A percentile compares a stretch with the other conserved stretches of the same genome.
These are phyloP conservation scores for Syncephalastrum sp. DNA, from an alignment of 371 early-diverging fungal species.

Conservation along the genomic window DNA sequence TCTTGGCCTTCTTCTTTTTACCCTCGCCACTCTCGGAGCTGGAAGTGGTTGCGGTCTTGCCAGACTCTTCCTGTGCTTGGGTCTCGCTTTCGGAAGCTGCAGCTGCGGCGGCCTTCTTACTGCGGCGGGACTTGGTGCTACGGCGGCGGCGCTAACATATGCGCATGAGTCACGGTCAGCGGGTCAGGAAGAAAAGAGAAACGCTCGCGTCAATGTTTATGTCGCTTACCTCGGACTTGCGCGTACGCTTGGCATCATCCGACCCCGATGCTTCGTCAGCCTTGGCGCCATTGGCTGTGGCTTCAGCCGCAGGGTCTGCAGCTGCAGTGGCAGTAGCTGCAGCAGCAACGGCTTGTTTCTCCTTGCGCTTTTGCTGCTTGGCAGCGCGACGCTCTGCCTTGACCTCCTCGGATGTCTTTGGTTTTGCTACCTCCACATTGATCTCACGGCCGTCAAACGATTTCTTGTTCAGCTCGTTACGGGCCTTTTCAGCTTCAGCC, in stretches of 20 bases:
- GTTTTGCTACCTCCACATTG: constrained; percentile 87
- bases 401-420: constrained; percentile 21
- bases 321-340: constrained; percentile 1
- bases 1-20: constrained; percentile 9
- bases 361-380: constrained; percentile 4
- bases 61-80: not conserved
- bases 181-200: not conserved
- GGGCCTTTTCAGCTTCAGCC: constrained; percentile 75
- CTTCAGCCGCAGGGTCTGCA: not conserved
- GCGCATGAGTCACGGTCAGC: not conserved
- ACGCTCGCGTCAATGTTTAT: not conserved
- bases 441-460: constrained; percentile 80
- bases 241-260: too few relatives aligned
- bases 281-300: not conserved
- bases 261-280: too few relatives aligned
- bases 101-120: not conserved
- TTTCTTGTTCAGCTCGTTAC: constrained; percentile 63
- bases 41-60: not conserved
- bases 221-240: too few relatives aligned
- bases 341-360: constrained; percentile 1
- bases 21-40: not conserved
- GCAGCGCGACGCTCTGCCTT: constrained; percentile 2
- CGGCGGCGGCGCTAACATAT: not conserved
- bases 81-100: not conserved
- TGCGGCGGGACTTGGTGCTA: constrained; percentile 1